Percentiles rank a stretch among this genome's conserved stretches.
Evolutionary conservation across 1,284 basidiomycete genomes (phyloP).

Genomic region (Ceratobasidium sp.): DNA sequence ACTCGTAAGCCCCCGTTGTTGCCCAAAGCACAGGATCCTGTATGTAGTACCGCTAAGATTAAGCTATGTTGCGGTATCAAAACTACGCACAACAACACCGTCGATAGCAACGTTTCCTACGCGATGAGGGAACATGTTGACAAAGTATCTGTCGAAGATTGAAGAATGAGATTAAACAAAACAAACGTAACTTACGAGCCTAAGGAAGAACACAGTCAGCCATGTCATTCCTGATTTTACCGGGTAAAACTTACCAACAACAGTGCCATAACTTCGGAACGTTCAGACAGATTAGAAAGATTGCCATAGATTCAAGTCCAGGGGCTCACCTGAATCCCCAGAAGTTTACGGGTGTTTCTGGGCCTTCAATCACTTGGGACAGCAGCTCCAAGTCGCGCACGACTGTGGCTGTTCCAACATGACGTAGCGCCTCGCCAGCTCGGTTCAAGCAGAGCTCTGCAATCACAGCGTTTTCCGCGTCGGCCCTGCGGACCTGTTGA

Average conservation of each 20-base stretch:
- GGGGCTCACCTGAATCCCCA: slow-evolving; percentile 49
- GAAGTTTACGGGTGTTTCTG: slow-evolving; percentile 49
- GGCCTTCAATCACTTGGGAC: slow-evolving; percentile 50
- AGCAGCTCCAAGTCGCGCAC: slow-evolving; percentile 52
- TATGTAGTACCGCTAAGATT: neutral
- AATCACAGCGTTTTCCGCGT: slow-evolving; percentile 50
- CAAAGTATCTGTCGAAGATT: slow-evolving; percentile 23
- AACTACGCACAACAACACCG: slow-evolving; percentile 50
- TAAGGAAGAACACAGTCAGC: neutral
- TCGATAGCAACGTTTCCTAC: slow-evolving; percentile 52
- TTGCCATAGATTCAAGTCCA: no score
- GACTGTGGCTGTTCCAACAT: slow-evolving; percentile 52
- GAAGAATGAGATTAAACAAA: neutral
- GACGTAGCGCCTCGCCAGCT: slow-evolving; percentile 50
- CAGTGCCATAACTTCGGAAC: slow-evolving; percentile 49
- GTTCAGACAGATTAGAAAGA: neutral
- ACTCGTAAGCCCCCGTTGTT: slow-evolving; percentile 47
- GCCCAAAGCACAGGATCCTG: slow-evolving; percentile 51
- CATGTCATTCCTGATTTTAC: neutral
- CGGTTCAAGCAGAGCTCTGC: slow-evolving; percentile 50
- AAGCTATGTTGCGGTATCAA: neutral
- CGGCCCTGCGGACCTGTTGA: slow-evolving; percentile 48
- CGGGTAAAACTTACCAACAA: slow-evolving; percentile 43
- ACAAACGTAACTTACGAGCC: slow-evolving; percentile 6
- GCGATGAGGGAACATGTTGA: slow-evolving; percentile 50